These are phyloP conservation scores for Whalleya microplaca DNA, from an alignment of 2,329 filamentous ascomycete species.

Conservation along the genomic window DNA sequence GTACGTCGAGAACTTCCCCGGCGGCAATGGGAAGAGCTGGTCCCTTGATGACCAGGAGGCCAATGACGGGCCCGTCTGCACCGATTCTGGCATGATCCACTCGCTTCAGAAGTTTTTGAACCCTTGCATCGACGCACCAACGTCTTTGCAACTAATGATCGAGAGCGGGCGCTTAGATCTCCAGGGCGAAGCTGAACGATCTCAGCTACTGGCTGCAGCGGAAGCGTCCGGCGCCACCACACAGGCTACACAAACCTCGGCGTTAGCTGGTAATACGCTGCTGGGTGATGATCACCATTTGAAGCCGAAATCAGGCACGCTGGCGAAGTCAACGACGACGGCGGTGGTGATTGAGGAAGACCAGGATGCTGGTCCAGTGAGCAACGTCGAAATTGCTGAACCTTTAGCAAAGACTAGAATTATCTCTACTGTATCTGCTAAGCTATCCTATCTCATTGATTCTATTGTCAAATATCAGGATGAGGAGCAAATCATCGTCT, in stretches of 20 bases:
- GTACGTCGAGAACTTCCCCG: conserved; percentile 70
- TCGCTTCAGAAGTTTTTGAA: conserved; percentile 57
- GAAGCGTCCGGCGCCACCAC: conserved; percentile 23
- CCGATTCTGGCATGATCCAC: conserved; percentile 53
- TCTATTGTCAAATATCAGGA: conserved; percentile 69
- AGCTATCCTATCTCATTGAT: conserved; percentile 83
- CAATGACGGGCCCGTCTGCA: conserved; percentile 50
- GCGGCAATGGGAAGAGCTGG: conserved; percentile 64
- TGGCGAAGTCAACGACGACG: conserved; percentile 9
- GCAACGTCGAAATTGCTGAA: conserved; percentile 49
- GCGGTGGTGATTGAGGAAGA: neutral
- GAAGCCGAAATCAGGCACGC: conserved; percentile 28
- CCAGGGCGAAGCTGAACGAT: conserved; percentile 43
- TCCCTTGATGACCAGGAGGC: conserved; percentile 61
- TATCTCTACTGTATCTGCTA: conserved; percentile 82
- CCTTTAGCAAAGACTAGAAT: conserved; percentile 64
- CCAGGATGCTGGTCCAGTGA: conserved; percentile 35
- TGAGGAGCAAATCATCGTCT: conserved; percentile 85
- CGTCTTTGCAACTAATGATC: conserved; percentile 51
- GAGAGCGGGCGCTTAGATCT: conserved; percentile 48
- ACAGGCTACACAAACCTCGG: conserved; percentile 17
- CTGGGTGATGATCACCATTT: conserved; percentile 33
- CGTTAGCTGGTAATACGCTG: conserved; percentile 33
- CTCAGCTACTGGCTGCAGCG: conserved; percentile 29
- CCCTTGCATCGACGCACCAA: conserved; percentile 47